Evolutionary conservation across 108 stramenopile species (phyloP), one percentile per base, ranked within the genome.

Genomic region (Licmophora abbreviata): DNA sequence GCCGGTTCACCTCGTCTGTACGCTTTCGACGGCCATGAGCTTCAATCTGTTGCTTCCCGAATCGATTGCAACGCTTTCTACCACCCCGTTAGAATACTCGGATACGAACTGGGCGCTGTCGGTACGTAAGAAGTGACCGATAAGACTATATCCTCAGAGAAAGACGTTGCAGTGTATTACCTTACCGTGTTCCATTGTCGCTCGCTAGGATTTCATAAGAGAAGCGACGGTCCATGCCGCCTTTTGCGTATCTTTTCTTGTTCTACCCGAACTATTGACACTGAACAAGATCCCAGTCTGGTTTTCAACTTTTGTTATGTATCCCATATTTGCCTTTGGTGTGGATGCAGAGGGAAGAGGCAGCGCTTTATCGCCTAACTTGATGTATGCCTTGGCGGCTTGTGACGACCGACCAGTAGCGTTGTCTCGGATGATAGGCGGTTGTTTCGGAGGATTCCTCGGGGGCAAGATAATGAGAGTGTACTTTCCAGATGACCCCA

Each of bases 401-500:
- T 9, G 49, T 38, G 21, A 29, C 12, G 32, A 33, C 26, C 10
- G 1, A 40, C 20, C 20, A 40, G 2, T 3, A 40, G 12, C 55
- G 29, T 31, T 29, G 2, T 46, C 49, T 29, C 64, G 56, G 37
- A 10, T 75, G 22, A 32, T 70, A 4, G 65, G 69, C 2, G 44
- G 65, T n/a, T 34, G 70, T 1, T 10, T 75, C 1, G 74, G 74
- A 21, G 74, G 69, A 29, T 20, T 70, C 14, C 12, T 75, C 6
- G 68, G 65, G 12, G 74, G 74, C 15, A 44, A 35, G 27, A 57
- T 75, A n/a, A 70, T 75, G 69, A 29, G 30, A n/a, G 22, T 23
- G 11, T 69, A 46, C 28, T 75, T 75, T 59, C 74, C 74, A 7
- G 74, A 75, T 48, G 53, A 64, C 20, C 20, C 38, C 38, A n/a